Percentiles rank a stretch among this genome's conserved stretches.
Conservation (phyloP, 2,329 filamentous ascomycete genomes). For the Fusarium vanettenii region DNA sequence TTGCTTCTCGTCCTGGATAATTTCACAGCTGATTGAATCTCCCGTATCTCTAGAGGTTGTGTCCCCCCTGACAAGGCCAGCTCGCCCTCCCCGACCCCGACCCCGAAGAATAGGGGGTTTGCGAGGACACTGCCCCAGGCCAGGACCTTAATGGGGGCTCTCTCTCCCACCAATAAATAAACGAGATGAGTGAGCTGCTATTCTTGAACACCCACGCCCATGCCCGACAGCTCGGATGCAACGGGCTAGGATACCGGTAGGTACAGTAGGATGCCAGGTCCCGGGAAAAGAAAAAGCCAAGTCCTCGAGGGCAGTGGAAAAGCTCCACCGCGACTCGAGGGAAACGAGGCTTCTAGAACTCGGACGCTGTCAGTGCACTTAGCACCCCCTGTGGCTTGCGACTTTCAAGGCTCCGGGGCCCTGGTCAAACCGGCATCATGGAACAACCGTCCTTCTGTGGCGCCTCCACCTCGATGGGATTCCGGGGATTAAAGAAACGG, state of each 20-base stretch:
- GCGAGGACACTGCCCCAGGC: constrained; percentile 4
- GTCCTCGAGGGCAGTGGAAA: neutral
- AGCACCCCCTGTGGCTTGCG: constrained; percentile 4
- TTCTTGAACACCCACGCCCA: constrained; percentile 33
- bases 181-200: constrained; percentile 28
- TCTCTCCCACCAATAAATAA: constrained; percentile 35
- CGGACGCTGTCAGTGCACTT: constrained; percentile 25
- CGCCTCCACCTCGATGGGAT: neutral
- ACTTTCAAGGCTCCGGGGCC: neutral
- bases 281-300: constrained; percentile 28
- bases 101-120: neutral
- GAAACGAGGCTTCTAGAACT: constrained; percentile 32
- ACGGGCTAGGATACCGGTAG: constrained; percentile 5
- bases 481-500: neutral
- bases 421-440: neutral
- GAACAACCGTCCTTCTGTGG: constrained; percentile 5
- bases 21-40: constrained; percentile 33
- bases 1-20: constrained; percentile 38
- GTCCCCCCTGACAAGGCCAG: constrained; percentile 22
- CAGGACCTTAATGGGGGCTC: constrained; percentile 23
- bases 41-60: constrained; percentile 6
- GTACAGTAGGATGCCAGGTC: constrained; percentile 22
- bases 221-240: constrained; percentile 37
- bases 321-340: constrained; percentile 27
- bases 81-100: constrained; percentile 1